Base-by-base conservation (phyloP, 768 basidiomycete species). In the Mycena vulgaris region DNA sequence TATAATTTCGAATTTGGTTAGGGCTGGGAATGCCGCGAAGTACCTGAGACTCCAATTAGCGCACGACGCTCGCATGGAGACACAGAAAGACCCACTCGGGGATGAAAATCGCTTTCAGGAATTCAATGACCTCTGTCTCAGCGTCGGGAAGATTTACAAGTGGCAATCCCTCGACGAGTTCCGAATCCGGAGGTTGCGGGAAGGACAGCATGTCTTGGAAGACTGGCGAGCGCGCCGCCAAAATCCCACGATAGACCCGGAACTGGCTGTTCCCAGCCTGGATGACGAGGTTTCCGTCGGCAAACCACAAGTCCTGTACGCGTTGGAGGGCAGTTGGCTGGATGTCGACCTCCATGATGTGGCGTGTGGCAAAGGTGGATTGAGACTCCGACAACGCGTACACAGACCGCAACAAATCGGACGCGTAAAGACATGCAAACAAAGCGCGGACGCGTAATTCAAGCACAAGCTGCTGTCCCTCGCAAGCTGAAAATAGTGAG, bases 261-360 rank as follows among this genome's bases (percentile, higher is more conserved):
- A 66, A 74, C n/a, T 57, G 63, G n/a, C 56, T 64, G 16, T 35
- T 45, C 16, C 61, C 66, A n/a, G 73, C 73, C 17, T 59, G 56
- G 9, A 74, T 47, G n/a, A 74, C 73, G 30, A 74, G 57, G 61
- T 71, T 74, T 8, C 73, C 73, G 51, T 74, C 73, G 7, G 64
- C 61, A 39, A 74, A 74, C 52, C 30, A 35, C 11, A 53, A 21
- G 6, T 35, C 31, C 27, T 33, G 19, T 2, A 53, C 31, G 21
- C n/a, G 31, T 1, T 53, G 52, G 31, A 33, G 52, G 11, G 13
- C 31, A 9, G 10, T 53, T 5, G 52, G 30, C 23, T 35, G 19
- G 3, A 33, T 35, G n/a, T 53, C 52, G 21, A 35, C 21, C 19
- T 53, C 31, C 52, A 53, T 40, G 30, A 31, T 3, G 17, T 28